phyloP scores from a whole-genome alignment of 2,329 filamentous ascomycete genomes.

The Achaetomium macrosporum region DNA sequence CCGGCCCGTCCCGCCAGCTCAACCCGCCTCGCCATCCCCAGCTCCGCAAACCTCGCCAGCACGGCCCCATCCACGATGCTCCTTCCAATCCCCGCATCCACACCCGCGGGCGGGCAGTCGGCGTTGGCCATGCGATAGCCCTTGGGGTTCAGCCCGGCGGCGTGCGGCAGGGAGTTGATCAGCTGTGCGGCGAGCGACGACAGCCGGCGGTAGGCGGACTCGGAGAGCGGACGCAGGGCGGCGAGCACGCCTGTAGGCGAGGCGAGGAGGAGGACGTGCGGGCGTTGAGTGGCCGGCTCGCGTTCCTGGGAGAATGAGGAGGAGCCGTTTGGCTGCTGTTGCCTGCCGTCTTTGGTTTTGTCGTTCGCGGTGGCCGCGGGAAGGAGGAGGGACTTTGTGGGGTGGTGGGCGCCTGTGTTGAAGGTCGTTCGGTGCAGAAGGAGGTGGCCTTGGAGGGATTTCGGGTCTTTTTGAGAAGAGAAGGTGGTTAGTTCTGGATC shows the following conservation, averaged over 20 bases:
- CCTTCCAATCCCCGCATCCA: constrained; percentile 54
- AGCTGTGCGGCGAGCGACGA: constrained; percentile 77
- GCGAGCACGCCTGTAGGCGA: constrained; percentile 71
- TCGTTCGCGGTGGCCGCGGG: constrained; percentile 45
- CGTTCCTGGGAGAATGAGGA: constrained; percentile 17
- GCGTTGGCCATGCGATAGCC: constrained; percentile 59
- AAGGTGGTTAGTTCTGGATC: constrained; percentile 23
- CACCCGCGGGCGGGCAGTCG: constrained; percentile 39
- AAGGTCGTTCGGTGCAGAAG: constrained; percentile 85
- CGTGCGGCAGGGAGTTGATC: constrained; percentile 65
- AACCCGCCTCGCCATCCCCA: constrained; percentile 62
- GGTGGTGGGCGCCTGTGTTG: constrained; percentile 71
- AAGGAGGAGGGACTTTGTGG: constrained; percentile 69
- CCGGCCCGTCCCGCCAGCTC: constrained; percentile 74
- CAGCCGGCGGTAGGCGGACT: constrained; percentile 77
- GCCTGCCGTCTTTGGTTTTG: constrained; percentile 24
- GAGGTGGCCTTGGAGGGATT: constrained; percentile 82
- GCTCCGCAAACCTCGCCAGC: constrained; percentile 67
- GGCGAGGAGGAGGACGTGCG: constrained; percentile 58
- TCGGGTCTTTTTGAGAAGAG: constrained; percentile 55
- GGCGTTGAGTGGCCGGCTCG: constrained; percentile 13
- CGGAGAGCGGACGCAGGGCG: constrained; percentile 69
- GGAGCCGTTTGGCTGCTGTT: constrained; percentile 25
- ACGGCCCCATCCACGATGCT: constrained; percentile 75
- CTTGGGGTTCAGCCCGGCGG: constrained; percentile 76